These are phyloP conservation scores for Xenoacremonium recifei DNA, from an alignment of 2,329 filamentous ascomycete species.

Conservation along the genomic window DNA sequence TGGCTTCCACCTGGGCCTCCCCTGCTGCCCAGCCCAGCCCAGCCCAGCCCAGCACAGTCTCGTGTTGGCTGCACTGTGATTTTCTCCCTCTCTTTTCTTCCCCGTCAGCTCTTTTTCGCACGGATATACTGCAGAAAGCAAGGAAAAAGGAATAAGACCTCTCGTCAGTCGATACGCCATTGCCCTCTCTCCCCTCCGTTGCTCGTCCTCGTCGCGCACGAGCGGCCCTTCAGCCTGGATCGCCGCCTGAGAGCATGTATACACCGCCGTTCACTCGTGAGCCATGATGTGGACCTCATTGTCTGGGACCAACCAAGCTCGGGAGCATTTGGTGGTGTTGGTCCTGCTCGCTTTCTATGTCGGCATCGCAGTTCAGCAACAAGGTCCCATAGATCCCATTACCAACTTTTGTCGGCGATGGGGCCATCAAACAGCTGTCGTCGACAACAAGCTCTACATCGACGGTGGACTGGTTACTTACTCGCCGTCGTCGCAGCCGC, in stretches of 20 bases:
- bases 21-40: conserved; percentile 11
- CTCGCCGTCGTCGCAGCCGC: conserved; percentile 46
- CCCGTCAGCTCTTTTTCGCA: background rate
- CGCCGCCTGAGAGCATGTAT: conserved; percentile 18
- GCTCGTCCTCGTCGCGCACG: conserved; percentile 2
- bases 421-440: conserved; percentile 59
- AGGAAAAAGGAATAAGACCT: too few relatives aligned
- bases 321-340: conserved; percentile 14
- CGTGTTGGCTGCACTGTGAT: conserved; percentile 6
- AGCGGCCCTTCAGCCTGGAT: background rate
- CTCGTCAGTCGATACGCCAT: too few relatives aligned
- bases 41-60: conserved; percentile 4
- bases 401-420: conserved; percentile 53
- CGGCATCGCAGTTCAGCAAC: conserved; percentile 31
- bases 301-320: conserved; percentile 14
- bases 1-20: conserved; percentile 14
- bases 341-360: conserved; percentile 20
- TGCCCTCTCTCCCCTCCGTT: background rate
- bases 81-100: conserved; percentile 4
- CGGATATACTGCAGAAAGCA: too few relatives aligned
- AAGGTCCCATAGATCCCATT: conserved; percentile 55
- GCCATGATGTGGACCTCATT: conserved; percentile 24
- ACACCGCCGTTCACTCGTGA: conserved; percentile 15
- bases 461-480: conserved; percentile 61
- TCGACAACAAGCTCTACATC: conserved; percentile 60